Evolutionary conservation across 1,284 basidiomycete species (phyloP).

Genomic region (Irpex lacteus): DNA sequence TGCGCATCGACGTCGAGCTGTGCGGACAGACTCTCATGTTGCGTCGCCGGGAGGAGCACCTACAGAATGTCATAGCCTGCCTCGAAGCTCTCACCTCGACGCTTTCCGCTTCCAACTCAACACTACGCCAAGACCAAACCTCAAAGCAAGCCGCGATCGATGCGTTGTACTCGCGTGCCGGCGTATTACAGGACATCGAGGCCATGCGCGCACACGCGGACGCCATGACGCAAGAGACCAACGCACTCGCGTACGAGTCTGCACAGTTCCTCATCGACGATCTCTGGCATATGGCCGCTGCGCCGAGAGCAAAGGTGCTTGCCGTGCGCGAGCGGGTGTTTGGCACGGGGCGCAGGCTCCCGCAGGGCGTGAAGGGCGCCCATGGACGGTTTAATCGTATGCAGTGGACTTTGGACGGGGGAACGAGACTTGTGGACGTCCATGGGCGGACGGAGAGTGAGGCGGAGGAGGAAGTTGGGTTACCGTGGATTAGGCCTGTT

Average conservation of each 20-base stretch:
- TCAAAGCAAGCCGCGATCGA: slow-evolving; percentile 44
- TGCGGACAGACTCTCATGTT: slow-evolving; percentile 70
- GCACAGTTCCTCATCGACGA: slow-evolving; percentile 63
- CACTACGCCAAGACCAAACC: slow-evolving; percentile 55
- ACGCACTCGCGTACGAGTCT: slow-evolving; percentile 68
- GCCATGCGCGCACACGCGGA: slow-evolving; percentile 45
- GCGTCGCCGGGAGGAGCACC: slow-evolving; percentile 58
- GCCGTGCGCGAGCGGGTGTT: slow-evolving; percentile 57
- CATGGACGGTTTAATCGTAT: slow-evolving; percentile 59
- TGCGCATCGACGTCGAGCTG: slow-evolving; percentile 77
- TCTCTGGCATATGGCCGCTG: slow-evolving; percentile 62
- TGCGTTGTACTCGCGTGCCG: slow-evolving; percentile 42
- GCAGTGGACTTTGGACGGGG: slow-evolving; percentile 68
- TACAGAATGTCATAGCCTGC: slow-evolving; percentile 41
- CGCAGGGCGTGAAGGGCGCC: slow-evolving; percentile 46
- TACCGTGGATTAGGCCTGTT: slow-evolving; percentile 36
- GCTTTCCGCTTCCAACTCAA: slow-evolving; percentile 51
- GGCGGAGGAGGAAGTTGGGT: slow-evolving; percentile 61
- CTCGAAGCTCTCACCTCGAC: slow-evolving; percentile 50
- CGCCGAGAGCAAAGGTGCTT: slow-evolving; percentile 61
- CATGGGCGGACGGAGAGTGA: slow-evolving; percentile 72
- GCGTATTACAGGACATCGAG: slow-evolving; percentile 50
- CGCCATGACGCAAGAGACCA: slow-evolving; percentile 57
- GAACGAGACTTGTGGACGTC: slow-evolving; percentile 57
- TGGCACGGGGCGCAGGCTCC: slow-evolving; percentile 39